Percentiles rank a stretch among this genome's conserved stretches.
Evolutionary conservation across 2,329 filamentous ascomycete genomes (phyloP).

Genomic region (Paecilomyces dactylethromorphus): DNA sequence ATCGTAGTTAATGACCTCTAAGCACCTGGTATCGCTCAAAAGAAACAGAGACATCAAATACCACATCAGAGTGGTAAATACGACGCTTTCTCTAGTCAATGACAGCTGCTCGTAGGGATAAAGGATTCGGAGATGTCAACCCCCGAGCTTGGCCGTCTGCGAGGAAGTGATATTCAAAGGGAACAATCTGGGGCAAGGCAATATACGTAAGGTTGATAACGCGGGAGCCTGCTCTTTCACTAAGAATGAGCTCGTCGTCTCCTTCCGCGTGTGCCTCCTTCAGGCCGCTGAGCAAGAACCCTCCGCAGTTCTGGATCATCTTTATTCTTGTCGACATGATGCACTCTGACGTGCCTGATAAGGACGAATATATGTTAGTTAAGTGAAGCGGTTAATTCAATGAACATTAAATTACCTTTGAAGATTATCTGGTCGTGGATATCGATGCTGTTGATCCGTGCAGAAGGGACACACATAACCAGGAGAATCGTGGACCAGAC

Average conservation of each 20-base stretch:
- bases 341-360: constrained; percentile 78
- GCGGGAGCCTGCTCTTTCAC: constrained; percentile 1
- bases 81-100: not conserved
- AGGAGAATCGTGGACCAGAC: constrained; percentile 86
- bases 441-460: constrained; percentile 85
- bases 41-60: not conserved
- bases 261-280: constrained; percentile 75
- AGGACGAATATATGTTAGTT: constrained; percentile 6
- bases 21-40: not conserved
- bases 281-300: constrained; percentile 76
- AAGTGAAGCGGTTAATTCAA: not conserved
- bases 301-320: constrained; percentile 76
- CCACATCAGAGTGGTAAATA: not conserved
- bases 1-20: not conserved
- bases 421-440: constrained; percentile 90
- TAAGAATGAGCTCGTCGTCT: constrained; percentile 51
- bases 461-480: constrained; percentile 97
- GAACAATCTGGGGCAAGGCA: not conserved
- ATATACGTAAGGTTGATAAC: not conserved
- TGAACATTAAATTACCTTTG: constrained; percentile 60
- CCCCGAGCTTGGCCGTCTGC: not conserved
- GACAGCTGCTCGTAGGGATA: not conserved
- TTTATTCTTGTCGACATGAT: constrained; percentile 83
- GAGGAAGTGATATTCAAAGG: not conserved
- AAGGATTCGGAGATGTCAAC: not conserved